Conservation (phyloP, 495 filamentous ascomycete genomes). For the Hypoxylon subgilvum region DNA sequence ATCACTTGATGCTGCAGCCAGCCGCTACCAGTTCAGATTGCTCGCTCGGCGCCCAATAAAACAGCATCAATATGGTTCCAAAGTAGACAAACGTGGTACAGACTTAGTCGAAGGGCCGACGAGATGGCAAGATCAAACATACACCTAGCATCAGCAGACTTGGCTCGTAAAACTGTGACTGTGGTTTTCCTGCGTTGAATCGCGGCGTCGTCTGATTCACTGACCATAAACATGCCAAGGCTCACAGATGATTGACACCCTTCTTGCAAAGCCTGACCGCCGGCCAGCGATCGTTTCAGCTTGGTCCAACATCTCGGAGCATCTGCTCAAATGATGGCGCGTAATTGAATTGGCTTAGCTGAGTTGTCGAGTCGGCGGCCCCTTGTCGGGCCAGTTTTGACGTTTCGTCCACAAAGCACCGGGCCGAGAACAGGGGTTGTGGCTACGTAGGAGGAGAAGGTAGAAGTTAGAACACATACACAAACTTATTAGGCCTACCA, state of each 20-base stretch:
- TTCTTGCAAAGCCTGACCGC: not conserved
- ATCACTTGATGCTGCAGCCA: constrained; percentile 28
- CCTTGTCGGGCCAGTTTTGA: constrained; percentile 25
- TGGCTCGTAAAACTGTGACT: constrained; percentile 11
- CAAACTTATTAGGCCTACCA: no score
- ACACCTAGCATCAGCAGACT: constrained; percentile 10
- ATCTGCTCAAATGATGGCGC: constrained; percentile 1
- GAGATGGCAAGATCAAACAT: constrained; percentile 11
- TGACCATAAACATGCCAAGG: not conserved
- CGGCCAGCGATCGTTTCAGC: constrained; percentile 1
- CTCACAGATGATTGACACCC: not conserved
- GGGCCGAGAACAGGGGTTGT: constrained; percentile 32
- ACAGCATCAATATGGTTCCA: constrained; percentile 7
- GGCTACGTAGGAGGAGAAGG: not conserved
- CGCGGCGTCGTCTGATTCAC: constrained; percentile 9
- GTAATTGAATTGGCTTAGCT: constrained; percentile 9
- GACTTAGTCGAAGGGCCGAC: constrained; percentile 17
- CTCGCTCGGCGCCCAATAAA: constrained; percentile 29
- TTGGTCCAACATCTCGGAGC: constrained; percentile 5
- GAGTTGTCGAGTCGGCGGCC: constrained; percentile 21
- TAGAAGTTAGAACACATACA: no score
- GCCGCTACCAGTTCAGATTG: constrained; percentile 20
- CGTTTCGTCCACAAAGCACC: constrained; percentile 5
- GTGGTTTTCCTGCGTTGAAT: constrained; percentile 6
- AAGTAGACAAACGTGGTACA: constrained; percentile 19